Evolutionary conservation across 495 filamentous ascomycete species (phyloP).

Genomic region (Penicillium waksmanii): DNA sequence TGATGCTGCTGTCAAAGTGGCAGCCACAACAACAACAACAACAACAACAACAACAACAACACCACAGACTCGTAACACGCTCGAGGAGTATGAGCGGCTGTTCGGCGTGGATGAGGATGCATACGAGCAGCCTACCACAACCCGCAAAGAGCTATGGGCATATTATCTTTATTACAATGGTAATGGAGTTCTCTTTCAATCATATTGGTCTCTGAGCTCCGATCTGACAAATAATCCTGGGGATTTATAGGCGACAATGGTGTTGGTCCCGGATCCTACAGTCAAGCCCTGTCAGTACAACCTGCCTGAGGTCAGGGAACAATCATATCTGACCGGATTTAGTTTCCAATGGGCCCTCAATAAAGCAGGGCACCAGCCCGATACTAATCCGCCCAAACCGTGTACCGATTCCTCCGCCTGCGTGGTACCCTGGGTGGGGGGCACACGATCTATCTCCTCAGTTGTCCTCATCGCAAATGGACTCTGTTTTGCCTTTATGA

Average conservation of each 20-base stretch:
- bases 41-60: no score
- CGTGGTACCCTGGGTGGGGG: slow-evolving; percentile 50
- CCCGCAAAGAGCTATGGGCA: slow-evolving; percentile 50
- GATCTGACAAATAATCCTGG: neutral
- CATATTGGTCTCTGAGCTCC: neutral
- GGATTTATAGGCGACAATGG: slow-evolving; percentile 46
- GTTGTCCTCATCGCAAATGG: slow-evolving; percentile 55
- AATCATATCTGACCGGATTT: neutral
- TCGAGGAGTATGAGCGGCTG: slow-evolving; percentile 43
- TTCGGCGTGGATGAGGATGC: slow-evolving; percentile 45
- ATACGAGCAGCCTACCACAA: slow-evolving; percentile 50
- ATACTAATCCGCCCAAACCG: slow-evolving; percentile 40
- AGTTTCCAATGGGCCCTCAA: slow-evolving; percentile 55
- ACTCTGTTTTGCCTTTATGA: slow-evolving; percentile 55
- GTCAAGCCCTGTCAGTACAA: slow-evolving; percentile 43
- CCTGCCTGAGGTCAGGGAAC: neutral
- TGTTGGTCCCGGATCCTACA: slow-evolving; percentile 52
- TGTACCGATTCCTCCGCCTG: slow-evolving; percentile 49
- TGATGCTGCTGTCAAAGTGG: slow-evolving; percentile 10
- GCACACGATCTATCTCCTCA: slow-evolving; percentile 47
- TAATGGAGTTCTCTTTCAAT: neutral
- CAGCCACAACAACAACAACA: slow-evolving; percentile 6
- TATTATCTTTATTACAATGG: slow-evolving; percentile 56
- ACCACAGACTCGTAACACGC: slow-evolving; percentile 17
- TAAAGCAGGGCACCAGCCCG: slow-evolving; percentile 47